These are phyloP conservation scores for Floccularia luteovirens DNA, from an alignment of 768 basidiomycete genomes.

Conservation along the genomic window DNA sequence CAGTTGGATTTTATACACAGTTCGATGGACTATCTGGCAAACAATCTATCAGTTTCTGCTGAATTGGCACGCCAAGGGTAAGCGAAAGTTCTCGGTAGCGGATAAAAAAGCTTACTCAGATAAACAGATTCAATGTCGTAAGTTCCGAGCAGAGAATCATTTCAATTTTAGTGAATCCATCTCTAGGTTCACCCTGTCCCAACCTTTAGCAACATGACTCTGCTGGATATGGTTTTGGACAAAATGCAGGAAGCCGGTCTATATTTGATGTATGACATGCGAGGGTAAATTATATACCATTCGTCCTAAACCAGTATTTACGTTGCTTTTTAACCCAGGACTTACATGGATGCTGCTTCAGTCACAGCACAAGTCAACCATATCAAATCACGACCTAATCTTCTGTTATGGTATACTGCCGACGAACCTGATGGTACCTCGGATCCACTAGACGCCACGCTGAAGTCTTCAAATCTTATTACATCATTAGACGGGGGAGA, in stretches of 20 bases:
- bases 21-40: constrained; percentile 46
- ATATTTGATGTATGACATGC: constrained; percentile 84
- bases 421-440: constrained; percentile 71
- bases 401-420: constrained; percentile 68
- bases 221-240: constrained; percentile 51
- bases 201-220: constrained; percentile 50
- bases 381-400: constrained; percentile 60
- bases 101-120: too few species aligned
- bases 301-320: neutral
- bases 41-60: constrained; percentile 45
- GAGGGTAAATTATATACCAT: constrained; percentile 28
- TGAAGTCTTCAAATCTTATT: constrained; percentile 45
- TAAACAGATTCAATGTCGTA: neutral
- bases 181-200: constrained; percentile 70
- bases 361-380: constrained; percentile 63
- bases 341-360: constrained; percentile 56
- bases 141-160: neutral
- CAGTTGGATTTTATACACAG: constrained; percentile 68
- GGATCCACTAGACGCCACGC: constrained; percentile 58
- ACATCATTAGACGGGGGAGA: constrained; percentile 47
- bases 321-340: constrained; percentile 19
- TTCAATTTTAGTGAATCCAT: constrained; percentile 15
- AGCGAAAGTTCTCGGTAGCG: constrained; percentile 19
- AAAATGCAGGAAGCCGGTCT: constrained; percentile 61
- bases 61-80: constrained; percentile 52